Base-by-base conservation (phyloP, 306 rosid genomes). In the Rubus parviflorus region DNA sequence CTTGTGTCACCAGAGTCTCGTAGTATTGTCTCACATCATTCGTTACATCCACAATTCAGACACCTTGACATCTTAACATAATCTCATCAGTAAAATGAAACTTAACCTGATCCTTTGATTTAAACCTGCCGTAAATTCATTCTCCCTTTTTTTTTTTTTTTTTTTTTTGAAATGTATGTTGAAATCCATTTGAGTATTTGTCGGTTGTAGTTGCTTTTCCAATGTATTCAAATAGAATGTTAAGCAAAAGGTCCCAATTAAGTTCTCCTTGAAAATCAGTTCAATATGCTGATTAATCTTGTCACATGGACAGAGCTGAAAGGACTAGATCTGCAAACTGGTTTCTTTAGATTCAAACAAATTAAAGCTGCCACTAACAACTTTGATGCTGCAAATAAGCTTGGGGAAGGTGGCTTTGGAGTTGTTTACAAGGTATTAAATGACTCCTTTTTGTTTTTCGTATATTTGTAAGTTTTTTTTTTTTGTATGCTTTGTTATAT, bases 341-440 rank as follows among this genome's bases (percentile, higher is more conserved):
- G 88, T 70, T 79, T 72, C 60, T 88, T 73, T 81, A 84, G 78
- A 9, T 77, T 80, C 64, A 79, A 80, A 71, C 85, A 88, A 80
- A 82, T 88, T 48, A 82, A 68, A 57, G 65, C 51, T 52, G 52
- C 64, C n/a, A 72, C 76, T 40, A 72, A 72, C 76, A 72, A 72
- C 52, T 72, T 72, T 23, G 76, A 72, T 72, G 51, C 13, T 40
- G 76, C 66, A 12, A 72, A 72, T 51, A 72, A 72, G n/a, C 65
- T 13, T 79, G 82, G 74, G 68, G 66, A 79, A 53, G 66, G 76
- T 13, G 76, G 76, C 48, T 72, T 72, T 54, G 76, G 76, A 53
- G 46, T 25, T 40, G 65, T 72, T 72, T 72, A 72, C 63, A 72
- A 72, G 76, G 76, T 72, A 53, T 12, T 52, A n/a, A 7, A 19